A percentile compares a stretch with the other conserved stretches of the same genome.
Conservation (phyloP, 2,329 filamentous ascomycete genomes). For the Colletotrichum echinochloae region DNA sequence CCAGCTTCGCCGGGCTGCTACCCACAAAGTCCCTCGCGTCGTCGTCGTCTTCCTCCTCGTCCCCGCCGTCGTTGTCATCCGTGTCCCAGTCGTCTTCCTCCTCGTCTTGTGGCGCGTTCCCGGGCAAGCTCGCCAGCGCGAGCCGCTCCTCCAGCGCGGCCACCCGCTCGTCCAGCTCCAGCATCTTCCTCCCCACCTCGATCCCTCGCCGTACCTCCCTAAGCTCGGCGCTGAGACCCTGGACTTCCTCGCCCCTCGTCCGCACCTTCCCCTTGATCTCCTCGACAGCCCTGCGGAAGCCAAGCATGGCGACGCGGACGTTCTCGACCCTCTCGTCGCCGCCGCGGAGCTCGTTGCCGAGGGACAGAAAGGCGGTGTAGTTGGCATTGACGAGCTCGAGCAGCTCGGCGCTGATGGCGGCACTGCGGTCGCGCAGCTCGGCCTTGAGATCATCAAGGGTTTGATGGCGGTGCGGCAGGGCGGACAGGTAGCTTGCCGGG, state of each 20-base stretch:
- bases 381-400: conserved; percentile 96
- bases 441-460: conserved; percentile 92
- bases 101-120: conserved; percentile 45
- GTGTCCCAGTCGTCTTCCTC: conserved; percentile 55
- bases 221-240: conserved; percentile 73
- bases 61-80: conserved; percentile 46
- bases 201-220: conserved; percentile 72
- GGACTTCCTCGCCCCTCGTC: conserved; percentile 72
- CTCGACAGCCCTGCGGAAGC: conserved; percentile 85
- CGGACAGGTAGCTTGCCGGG: conserved; percentile 82
- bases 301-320: conserved; percentile 86
- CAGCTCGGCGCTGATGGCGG: conserved; percentile 85
- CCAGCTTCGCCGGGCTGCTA: conserved; percentile 61
- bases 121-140: conserved; percentile 60
- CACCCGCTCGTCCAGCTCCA: conserved; percentile 75
- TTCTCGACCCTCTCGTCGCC: conserved; percentile 94
- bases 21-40: conserved; percentile 52
- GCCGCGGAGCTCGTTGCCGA: conserved; percentile 84
- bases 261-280: conserved; percentile 76
- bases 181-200: conserved; percentile 69
- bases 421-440: conserved; percentile 84
- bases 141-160: conserved; percentile 73
- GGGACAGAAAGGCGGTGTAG: conserved; percentile 88
- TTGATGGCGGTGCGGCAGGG: conserved; percentile 88
- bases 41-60: conserved; percentile 46